Conservation (phyloP, 495 filamentous ascomycete genomes). For the Cercophora newfieldiana region DNA sequence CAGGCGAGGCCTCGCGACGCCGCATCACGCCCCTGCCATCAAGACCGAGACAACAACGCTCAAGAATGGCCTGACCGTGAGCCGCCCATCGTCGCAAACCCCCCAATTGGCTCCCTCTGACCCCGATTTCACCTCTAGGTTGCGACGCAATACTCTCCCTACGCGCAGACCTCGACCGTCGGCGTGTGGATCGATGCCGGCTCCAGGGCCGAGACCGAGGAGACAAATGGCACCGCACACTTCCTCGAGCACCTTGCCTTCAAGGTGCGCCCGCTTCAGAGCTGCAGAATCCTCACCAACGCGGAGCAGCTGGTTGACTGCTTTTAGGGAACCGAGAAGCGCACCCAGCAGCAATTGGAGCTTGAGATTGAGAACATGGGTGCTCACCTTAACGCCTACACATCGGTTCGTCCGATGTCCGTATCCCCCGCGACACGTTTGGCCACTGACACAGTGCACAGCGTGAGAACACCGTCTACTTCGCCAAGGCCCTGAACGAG, state of each 20-base stretch:
- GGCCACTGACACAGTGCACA: conserved; percentile 47
- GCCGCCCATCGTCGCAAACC: conserved; percentile 27
- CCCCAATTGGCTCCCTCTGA: conserved; percentile 39
- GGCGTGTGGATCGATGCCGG: conserved; percentile 99
- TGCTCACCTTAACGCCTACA: conserved; percentile 98
- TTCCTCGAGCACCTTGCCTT: conserved; percentile 99
- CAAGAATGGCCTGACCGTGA: conserved; percentile 94
- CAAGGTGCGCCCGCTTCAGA: conserved; percentile 72
- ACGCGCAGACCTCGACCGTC: conserved; percentile 97
- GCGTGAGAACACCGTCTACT: conserved; percentile 99
- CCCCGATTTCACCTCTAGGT: conserved; percentile 61
- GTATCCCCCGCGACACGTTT: not conserved
- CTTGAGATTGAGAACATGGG: conserved; percentile 99
- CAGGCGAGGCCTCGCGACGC: conserved; percentile 82
- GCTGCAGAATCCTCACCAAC: not conserved
- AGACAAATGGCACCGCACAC: conserved; percentile 98
- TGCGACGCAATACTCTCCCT: conserved; percentile 96
- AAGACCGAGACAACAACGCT: conserved; percentile 94
- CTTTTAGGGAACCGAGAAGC: conserved; percentile 77
- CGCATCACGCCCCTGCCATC: conserved; percentile 57
- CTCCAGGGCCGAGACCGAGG: conserved; percentile 95
- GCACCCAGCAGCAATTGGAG: conserved; percentile 94
- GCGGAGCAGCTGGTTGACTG: conserved; percentile 2
- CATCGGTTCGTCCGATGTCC: conserved; percentile 71
- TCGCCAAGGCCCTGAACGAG: conserved; percentile 97